Base-by-base conservation (phyloP, 495 filamentous ascomycete genomes). In the Tuber indicum region DNA sequence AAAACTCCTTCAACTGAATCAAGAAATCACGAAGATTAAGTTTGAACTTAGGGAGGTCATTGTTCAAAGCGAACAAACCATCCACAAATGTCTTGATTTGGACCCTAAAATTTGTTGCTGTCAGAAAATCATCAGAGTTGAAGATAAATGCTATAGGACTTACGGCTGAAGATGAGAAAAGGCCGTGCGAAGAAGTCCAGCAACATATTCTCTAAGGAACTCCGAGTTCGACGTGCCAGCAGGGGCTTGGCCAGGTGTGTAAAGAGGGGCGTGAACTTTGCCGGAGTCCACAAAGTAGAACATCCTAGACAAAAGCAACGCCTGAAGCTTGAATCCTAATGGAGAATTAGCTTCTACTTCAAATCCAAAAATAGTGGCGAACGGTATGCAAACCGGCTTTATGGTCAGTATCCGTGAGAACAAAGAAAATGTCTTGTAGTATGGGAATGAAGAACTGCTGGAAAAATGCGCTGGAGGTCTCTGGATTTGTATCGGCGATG, bases 401-500 rank as follows among this genome's bases (percentile, higher is more conserved):
- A 86, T 99, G 96, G 81, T 99, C 96, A 77, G 92, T 92, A 84
- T 99, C 96, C 4, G 95, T 97, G 73, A 99, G 88, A 32, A 99
- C 96, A 83, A 98, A 99, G 88, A 99, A 97, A 26, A 98, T 93
- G 83, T 99, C 96, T 85, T 98, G 96, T 36, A 99, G 87, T 79
- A 99, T 99, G 3, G 92, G 88, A 58, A 97, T 89, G 84, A 93
- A 98, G 86, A 98, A 99, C 82, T 94, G 93, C 81, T 94, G 93
- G 90, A 99, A 99, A 87, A 99, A 99, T 75, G 91, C 91, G 81
- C 92, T 94, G 77, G 94, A 92, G 9, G 93, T 98, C 82, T 91
- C 87, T 42, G 88, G 84, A 83, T 97, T 93, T 19, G 94, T 94
- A 79, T 98, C 95, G 21, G 94, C 92, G 86, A 99, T 97, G 84